Evolutionary conservation across 2,329 filamentous ascomycete species (phyloP), one percentile per base, ranked within the genome.

Genomic region (Hypoxylon sp.): DNA sequence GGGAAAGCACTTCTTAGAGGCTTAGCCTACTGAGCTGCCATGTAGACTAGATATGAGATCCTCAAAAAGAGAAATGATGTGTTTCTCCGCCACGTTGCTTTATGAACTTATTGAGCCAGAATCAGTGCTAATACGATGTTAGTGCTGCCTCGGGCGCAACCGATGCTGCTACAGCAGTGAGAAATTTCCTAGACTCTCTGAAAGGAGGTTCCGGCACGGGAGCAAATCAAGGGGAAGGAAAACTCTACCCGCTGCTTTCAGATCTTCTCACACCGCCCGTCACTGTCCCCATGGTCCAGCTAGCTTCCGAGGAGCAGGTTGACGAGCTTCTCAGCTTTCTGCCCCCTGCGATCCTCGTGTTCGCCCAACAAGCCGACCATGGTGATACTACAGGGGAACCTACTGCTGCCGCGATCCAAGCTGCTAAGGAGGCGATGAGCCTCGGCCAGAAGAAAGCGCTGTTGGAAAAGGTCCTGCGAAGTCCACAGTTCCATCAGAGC

Each of bases 401-500:
- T 1, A 88, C 88, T 47, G 83, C 89, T 0, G 91, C 90, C 60
- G 88, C 89, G 1, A 86, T 91, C n/a, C 85, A 91, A 74, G 90
- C 91, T 42, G 93, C 92, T 29, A 90, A 93, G 71, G 87, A 91
- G 67, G 90, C 92, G 5, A 86, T 98, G 75, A 91, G 88, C 59
- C 79, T 91, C 6, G 86, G 86, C 2, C 91, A 96, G 78, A 98
- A 98, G 84, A 93, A 92, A 76, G 85, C 87, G 22, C 87, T 98
- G 11, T 81, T 99, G 47, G 91, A 90, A 78, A 91, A 91, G 77
- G 94, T 98, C 6, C 82, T 98, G 13, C 89, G 93, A 71, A 97
- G 93, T 72, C 95, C 96, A 17, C 96, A 99, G 77, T 94, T 99
- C 76, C 88, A 90, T 67, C 96, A 98, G 80, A 95, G 93, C 73